Evolutionary conservation across 148 eudicot genomes (phyloP).

Genomic region (Simmondsia chinensis): DNA sequence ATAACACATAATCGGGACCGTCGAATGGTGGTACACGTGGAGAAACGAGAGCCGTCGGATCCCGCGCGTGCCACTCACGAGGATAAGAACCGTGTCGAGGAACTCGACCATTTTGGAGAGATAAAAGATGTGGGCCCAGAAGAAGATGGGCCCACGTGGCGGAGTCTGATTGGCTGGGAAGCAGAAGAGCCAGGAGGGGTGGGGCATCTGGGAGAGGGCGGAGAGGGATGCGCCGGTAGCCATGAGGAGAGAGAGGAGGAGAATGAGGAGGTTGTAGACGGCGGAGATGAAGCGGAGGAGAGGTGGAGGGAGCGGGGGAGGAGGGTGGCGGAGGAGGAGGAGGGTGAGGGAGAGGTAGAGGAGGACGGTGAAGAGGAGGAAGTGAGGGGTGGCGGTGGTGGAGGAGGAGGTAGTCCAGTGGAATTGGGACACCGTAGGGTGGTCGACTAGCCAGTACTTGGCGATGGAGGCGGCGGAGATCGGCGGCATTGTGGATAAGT

Average conservation of each 20-base stretch:
- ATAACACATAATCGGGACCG: constrained; percentile 72
- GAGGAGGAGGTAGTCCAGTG: constrained; percentile 34
- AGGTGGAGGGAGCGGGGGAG: constrained; percentile 23
- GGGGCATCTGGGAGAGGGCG: constrained; percentile 31
- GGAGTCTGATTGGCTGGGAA: constrained; percentile 45
- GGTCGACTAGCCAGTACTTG: constrained; percentile 39
- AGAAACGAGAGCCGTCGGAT: constrained; percentile 56
- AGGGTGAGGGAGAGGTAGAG: constrained; percentile 53
- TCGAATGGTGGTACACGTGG: constrained; percentile 92
- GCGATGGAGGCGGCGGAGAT: too few species aligned
- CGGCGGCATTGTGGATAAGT: too few species aligned
- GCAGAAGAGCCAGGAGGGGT: constrained; percentile 40
- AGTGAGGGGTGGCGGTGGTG: constrained; percentile 29
- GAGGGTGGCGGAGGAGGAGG: constrained; percentile 21
- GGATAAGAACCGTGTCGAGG: constrained; percentile 57
- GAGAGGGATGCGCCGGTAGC: constrained; percentile 57
- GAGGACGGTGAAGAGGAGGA: constrained; percentile 34
- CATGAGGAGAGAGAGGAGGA: constrained; percentile 69
- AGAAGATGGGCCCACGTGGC: constrained; percentile 63
- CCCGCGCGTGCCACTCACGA: constrained; percentile 33
- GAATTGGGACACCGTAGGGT: constrained; percentile 48
- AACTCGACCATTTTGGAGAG: constrained; percentile 76
- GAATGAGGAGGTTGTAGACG: constrained; percentile 48
- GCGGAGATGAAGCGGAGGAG: constrained; percentile 43
- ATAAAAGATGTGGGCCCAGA: constrained; percentile 85